These are phyloP conservation scores for Corymbia citriodora DNA, from an alignment of 441 rosid species.

Conservation along the genomic window DNA sequence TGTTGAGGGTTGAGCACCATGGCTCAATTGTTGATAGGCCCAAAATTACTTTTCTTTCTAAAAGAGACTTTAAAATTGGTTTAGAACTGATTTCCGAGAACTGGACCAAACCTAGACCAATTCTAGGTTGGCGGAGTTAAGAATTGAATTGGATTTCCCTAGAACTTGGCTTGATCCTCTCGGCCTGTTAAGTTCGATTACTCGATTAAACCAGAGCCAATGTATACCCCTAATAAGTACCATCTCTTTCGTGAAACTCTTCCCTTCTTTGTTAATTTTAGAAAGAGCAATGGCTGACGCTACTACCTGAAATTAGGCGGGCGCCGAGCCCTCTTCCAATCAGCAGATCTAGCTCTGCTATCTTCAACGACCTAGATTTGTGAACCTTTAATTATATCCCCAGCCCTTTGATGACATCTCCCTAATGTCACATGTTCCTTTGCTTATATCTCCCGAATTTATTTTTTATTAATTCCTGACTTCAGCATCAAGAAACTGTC, in stretches of 20 bases:
- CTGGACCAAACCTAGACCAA: accelerated
- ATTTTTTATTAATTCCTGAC: not conserved
- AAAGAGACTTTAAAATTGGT: not conserved
- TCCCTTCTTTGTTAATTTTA: not conserved
- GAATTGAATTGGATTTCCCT: not conserved
- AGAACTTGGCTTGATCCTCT: not conserved
- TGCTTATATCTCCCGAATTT: not conserved
- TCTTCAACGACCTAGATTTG: not conserved
- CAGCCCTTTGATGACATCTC: not conserved
- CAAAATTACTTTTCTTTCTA: not conserved
- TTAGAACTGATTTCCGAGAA: accelerated
- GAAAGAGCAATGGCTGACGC: not conserved
- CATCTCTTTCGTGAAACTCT: not conserved
- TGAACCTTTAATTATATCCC: not conserved
- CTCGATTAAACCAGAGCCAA: not conserved
- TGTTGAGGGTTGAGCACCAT: not conserved
- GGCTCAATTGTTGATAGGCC: not conserved
- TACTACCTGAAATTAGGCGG: not conserved
- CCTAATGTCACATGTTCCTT: not conserved
- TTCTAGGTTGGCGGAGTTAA: not conserved
- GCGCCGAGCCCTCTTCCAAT: not conserved
- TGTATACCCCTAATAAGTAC: not conserved
- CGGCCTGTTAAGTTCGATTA: not conserved
- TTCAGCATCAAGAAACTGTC: not conserved
- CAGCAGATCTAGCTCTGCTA: not conserved